Base-by-base conservation (phyloP, 495 filamentous ascomycete species). In the Diplogelasinospora grovesii region DNA sequence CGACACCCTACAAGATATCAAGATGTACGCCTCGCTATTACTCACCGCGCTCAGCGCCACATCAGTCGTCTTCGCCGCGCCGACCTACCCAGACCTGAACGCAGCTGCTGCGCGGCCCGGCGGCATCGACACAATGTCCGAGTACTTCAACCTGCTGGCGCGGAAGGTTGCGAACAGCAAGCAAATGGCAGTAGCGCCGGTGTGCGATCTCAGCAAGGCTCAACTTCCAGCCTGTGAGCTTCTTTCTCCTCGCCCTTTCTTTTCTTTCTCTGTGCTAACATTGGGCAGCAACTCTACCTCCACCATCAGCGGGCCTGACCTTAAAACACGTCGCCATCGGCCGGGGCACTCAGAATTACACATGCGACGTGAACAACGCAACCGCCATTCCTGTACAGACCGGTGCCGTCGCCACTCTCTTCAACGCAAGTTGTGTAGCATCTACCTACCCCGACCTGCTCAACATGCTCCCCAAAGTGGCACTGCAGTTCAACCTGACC, bases 271-370 rank as follows among this genome's bases (percentile, higher is more conserved):
- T 23, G 22, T 25, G 46, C 53, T 59, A 53, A 64, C 48, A 41
- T 28, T 2, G n/a, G 20, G 15, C 41, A 71, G 48, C 51, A 21
- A 61, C 68, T 28, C 70, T 92, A 5, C 77, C 81, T 6, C 39
- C 71, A 26, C 75, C 78, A 10, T 63, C 69, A 13, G 45, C 68
- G 7, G 82, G 78, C 36, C 63, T 85, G 10, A 62, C 39, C 1
- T 67, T 87, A 21, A 75, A 73, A 56, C 86, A 92, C 55, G 81
- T 95, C 22, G 86, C 80, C 52, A 68, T 97, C 35, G 90, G 90
- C 52, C 82, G 86, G 23, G 90, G 90, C 25, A 89, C 81, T 8
- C 77, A 96, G 68, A 95, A 96, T 72, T 97, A 95, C 63, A 89
- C 86, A 42, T 96, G 90, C 70, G 68, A 74, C 24, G 56, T 71